These are phyloP conservation scores for Pythium myriotylum DNA, from an alignment of 352 stramenopile species.

Conservation along the genomic window DNA sequence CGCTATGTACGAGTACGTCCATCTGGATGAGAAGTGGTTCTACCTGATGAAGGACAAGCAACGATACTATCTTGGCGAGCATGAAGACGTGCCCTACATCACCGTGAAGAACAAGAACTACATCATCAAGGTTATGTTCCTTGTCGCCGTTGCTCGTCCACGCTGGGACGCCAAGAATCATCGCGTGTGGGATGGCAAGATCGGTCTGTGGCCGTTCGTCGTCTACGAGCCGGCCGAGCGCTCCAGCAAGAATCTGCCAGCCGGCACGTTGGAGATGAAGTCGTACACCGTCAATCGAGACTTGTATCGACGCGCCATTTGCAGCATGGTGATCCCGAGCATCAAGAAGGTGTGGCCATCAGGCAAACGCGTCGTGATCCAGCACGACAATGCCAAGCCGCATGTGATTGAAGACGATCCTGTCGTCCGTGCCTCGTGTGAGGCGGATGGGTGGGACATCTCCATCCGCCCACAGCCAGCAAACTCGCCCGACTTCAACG, in stretches of 20 bases:
- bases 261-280: not conserved
- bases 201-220: not conserved
- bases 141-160: not conserved
- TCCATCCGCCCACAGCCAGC: slow-evolving; percentile 1
- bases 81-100: too few relatives aligned
- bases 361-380: not conserved
- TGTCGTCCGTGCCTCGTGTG: not conserved
- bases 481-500: slow-evolving; percentile 17
- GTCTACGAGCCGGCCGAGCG: not conserved
- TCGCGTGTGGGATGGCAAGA: not conserved
- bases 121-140: not conserved
- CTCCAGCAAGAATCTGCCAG: not conserved
- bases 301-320: not conserved
- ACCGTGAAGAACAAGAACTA: not conserved
- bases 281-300: not conserved
- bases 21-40: slow-evolving; percentile 6
- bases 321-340: not conserved
- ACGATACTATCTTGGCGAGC: not conserved
- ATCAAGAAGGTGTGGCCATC: not conserved
- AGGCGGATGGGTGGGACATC: not conserved
- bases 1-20: not conserved
- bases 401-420: slow-evolving; percentile 1
- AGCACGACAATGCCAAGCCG: slow-evolving; percentile 7
- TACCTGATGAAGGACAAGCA: not conserved
- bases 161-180: too few relatives aligned